Percentiles rank a stretch among this genome's conserved stretches.
Evolutionary conservation across 257 asterid genomes (phyloP).

Genomic region (Nicotiana tomentosiformis): DNA sequence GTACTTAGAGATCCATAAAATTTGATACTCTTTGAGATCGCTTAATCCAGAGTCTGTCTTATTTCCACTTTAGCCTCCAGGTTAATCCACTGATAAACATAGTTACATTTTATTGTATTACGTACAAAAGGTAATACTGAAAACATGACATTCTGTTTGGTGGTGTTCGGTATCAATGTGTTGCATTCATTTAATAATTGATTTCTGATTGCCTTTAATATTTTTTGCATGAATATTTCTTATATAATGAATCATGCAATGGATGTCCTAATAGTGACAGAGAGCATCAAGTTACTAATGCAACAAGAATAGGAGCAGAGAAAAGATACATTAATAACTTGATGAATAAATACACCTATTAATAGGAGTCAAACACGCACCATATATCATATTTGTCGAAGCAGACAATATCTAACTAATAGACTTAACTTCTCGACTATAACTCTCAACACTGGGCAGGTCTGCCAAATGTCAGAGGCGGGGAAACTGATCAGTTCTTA

Average conservation of each 20-base stretch:
- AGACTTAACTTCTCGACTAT: neutral
- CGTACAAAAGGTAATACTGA: neutral
- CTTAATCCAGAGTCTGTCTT: neutral
- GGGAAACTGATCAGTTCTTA: neutral
- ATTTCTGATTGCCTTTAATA: neutral
- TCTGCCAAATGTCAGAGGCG: neutral
- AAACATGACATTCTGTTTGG: neutral
- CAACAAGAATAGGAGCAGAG: neutral
- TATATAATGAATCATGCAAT: neutral
- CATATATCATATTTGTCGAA: neutral
- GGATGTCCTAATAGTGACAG: neutral
- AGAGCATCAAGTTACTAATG: neutral
- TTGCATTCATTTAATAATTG: neutral
- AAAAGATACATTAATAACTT: neutral
- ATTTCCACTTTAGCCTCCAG: neutral
- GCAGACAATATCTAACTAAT: neutral
- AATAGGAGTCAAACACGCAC: neutral
- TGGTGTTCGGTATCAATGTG: neutral
- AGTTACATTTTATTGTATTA: neutral
- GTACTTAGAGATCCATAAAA: neutral
- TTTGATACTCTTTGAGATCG: neutral
- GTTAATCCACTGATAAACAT: neutral
- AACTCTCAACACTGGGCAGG: neutral
- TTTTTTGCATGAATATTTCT: slow-evolving; percentile 6
- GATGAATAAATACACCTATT: neutral